Conservation (phyloP, 805 yeast genomes). For the Saccharomycopsis schoenii region DNA sequence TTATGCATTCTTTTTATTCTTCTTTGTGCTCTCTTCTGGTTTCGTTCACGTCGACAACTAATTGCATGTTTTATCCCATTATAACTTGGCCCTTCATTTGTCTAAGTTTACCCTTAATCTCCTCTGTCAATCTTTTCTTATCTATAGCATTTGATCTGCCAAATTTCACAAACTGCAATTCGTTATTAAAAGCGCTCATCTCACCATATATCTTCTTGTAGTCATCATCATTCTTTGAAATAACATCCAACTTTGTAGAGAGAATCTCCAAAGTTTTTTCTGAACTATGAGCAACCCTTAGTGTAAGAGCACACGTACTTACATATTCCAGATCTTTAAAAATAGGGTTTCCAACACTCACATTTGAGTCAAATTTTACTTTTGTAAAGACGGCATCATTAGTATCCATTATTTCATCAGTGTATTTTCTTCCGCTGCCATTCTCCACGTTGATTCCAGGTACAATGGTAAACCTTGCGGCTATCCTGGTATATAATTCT, state of each 20-base stretch:
- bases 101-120: slow-evolving; percentile 8
- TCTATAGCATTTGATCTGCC: neutral
- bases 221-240: neutral
- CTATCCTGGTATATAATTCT: neutral
- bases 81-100: slow-evolving; percentile 11
- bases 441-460: slow-evolving; percentile 7
- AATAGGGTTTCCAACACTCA: neutral
- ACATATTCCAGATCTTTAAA: slow-evolving; percentile 12
- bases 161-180: slow-evolving; percentile 2
- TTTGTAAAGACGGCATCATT: neutral
- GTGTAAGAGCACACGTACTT: slow-evolving; percentile 5
- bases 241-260: neutral
- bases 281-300: neutral
- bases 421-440: neutral
- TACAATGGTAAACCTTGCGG: slow-evolving; percentile 5
- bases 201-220: neutral
- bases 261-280: slow-evolving; percentile 3
- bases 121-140: neutral
- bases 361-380: neutral
- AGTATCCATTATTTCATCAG: slow-evolving; percentile 13
- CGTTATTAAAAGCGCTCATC: slow-evolving; percentile 6
- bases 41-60: too few relatives aligned
- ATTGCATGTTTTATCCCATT: neutral
- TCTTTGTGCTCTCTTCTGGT: too few relatives aligned
- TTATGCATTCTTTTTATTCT: too few relatives aligned